These are phyloP conservation scores for Sporothrix schenckii DNA, from an alignment of 2,329 filamentous ascomycete genomes.

Conservation along the genomic window DNA sequence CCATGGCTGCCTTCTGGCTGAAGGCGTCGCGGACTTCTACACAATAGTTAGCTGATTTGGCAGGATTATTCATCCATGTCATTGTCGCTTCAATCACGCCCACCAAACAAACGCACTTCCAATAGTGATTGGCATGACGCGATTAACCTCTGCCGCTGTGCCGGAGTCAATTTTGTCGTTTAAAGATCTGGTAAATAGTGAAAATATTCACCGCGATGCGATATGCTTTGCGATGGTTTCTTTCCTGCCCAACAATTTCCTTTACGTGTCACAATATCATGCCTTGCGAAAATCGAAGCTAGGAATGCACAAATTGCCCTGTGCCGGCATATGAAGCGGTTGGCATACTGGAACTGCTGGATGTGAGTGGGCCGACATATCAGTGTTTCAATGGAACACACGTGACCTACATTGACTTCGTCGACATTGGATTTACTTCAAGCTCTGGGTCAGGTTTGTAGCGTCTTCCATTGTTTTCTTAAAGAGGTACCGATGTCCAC, in stretches of 20 bases:
- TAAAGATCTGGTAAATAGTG: no score
- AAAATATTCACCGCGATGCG: no score
- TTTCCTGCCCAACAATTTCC: no score
- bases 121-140: no score
- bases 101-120: background rate
- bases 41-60: background rate
- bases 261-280: no score
- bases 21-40: slow-evolving; percentile 8
- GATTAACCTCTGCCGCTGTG: no score
- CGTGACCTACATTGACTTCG: background rate
- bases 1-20: slow-evolving; percentile 36
- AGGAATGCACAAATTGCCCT: background rate
- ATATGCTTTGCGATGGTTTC: no score
- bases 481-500: slow-evolving; percentile 12
- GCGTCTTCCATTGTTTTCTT: background rate
- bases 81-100: background rate
- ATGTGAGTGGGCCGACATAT: background rate
- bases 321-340: slow-evolving; percentile 8
- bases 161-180: no score
- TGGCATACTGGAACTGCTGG: background rate
- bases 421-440: no score
- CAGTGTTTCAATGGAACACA: background rate
- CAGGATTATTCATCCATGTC: slow-evolving; percentile 27
- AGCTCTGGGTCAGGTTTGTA: background rate
- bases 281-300: no score